Evolutionary conservation across 2,329 filamentous ascomycete genomes (phyloP).

Genomic region (Cercospora canescens): DNA sequence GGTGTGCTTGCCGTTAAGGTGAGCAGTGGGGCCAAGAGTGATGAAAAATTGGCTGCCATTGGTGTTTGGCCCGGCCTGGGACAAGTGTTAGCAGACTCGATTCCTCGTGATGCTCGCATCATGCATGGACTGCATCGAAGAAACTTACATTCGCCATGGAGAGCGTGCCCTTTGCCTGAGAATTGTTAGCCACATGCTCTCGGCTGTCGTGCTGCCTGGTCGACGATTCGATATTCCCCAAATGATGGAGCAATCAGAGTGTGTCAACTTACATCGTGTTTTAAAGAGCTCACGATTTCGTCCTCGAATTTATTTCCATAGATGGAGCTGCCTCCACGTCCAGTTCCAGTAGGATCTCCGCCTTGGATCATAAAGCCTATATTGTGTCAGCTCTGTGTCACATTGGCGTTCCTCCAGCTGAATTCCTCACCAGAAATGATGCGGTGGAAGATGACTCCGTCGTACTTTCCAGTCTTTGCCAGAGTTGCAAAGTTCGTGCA

Average conservation of each 20-base stretch:
- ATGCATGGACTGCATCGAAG: no score
- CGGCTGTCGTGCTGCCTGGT: not conserved
- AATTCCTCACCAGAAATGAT: conserved; percentile 50
- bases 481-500: conserved; percentile 38
- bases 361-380: conserved; percentile 95
- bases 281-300: conserved; percentile 76
- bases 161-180: conserved; percentile 64
- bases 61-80: conserved; percentile 74
- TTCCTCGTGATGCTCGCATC: no score
- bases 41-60: conserved; percentile 99
- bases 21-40: conserved; percentile 73
- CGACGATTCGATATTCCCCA: no score
- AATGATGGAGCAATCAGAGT: not conserved
- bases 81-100: not conserved
- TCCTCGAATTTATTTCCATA: conserved; percentile 88
- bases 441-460: conserved; percentile 39
- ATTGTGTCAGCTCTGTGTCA: not conserved
- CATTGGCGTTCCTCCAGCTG: not conserved
- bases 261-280: conserved; percentile 61
- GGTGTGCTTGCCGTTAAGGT: conserved; percentile 88
- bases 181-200: not conserved
- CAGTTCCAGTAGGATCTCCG: conserved; percentile 36
- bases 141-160: conserved; percentile 76
- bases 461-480: conserved; percentile 36
- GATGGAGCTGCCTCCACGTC: conserved; percentile 70